A percentile compares a stretch with the other conserved stretches of the same genome.
Conservation (phyloP, 805 yeast genomes). For the Blastobotrys parvus region DNA sequence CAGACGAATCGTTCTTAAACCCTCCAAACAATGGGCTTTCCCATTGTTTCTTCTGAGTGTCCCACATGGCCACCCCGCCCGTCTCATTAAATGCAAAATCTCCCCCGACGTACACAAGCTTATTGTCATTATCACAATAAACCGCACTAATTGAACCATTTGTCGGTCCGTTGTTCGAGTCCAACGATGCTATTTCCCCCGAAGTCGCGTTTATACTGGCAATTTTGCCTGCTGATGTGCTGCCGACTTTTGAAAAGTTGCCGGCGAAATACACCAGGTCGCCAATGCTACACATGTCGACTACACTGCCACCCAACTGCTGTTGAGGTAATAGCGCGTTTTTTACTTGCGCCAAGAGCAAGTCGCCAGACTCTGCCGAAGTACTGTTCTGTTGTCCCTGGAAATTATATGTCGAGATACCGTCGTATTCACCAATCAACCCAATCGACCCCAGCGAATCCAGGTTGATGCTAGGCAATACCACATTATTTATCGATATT, state of each 20-base stretch:
- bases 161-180: constrained; percentile 3
- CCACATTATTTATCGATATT: constrained; percentile 11
- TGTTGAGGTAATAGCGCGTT: constrained; percentile 8
- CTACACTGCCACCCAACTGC: constrained; percentile 16
- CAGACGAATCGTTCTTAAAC: constrained; percentile 48
- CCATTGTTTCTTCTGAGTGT: constrained; percentile 36
- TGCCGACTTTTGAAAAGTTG: constrained; percentile 23
- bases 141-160: constrained; percentile 38
- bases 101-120: constrained; percentile 74
- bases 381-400: constrained; percentile 29
- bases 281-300: constrained; percentile 17
- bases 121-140: constrained; percentile 38
- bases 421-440: constrained; percentile 32
- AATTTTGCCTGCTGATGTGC: constrained; percentile 13
- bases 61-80: constrained; percentile 58
- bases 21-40: constrained; percentile 63
- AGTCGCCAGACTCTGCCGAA: constrained; percentile 12
- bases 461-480: constrained; percentile 18
- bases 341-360: constrained; percentile 18
- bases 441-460: constrained; percentile 24
- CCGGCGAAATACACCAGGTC: constrained; percentile 22
- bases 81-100: constrained; percentile 46
- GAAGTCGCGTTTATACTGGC: constrained; percentile 22
- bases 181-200: constrained; percentile 19
- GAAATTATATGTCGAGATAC: constrained; percentile 30